phyloP scores from a whole-genome alignment of 257 asterid genomes.

The Gentiana straminea region DNA sequence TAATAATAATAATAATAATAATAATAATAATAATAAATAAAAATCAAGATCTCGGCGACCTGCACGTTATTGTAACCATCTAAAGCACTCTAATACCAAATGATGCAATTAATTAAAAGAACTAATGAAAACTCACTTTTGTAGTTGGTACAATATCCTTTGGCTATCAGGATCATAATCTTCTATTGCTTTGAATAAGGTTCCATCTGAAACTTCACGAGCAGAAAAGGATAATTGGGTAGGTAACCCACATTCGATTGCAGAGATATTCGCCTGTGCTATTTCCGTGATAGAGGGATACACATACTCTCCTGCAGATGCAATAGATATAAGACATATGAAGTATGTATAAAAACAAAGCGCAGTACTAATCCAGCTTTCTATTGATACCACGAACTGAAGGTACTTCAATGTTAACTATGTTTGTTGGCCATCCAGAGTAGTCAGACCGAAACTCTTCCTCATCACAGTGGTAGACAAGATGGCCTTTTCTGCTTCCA shows the following conservation, averaged over 20 bases:
- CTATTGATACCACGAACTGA: constrained; percentile 46
- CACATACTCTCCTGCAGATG: constrained; percentile 57
- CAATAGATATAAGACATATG: constrained; percentile 19
- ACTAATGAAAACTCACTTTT: constrained; percentile 44
- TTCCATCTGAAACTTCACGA: constrained; percentile 93
- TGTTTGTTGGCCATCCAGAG: constrained; percentile 99
- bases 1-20: no score
- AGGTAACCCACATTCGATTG: constrained; percentile 68
- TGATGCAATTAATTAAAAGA: constrained; percentile 9
- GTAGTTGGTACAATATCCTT: constrained; percentile 53
- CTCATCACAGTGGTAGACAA: constrained; percentile 56
- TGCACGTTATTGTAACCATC: neutral
- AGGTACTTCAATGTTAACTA: constrained; percentile 82
- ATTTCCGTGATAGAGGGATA: constrained; percentile 63
- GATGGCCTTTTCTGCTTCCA: constrained; percentile 44
- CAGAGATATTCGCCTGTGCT: constrained; percentile 45
- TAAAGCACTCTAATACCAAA: constrained; percentile 2
- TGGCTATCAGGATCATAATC: constrained; percentile 83
- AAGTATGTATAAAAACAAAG: constrained; percentile 11
- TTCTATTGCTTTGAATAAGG: constrained; percentile 67
- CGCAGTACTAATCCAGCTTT: constrained; percentile 5
- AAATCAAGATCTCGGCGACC: neutral
- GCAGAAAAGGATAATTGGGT: constrained; percentile 91
- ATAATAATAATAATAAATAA: no score
- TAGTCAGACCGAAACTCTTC: constrained; percentile 56